Percentiles rank a stretch among this genome's conserved stretches.
These are phyloP conservation scores for Arctium minus DNA, from an alignment of 129 eudicot species.

Conservation along the genomic window DNA sequence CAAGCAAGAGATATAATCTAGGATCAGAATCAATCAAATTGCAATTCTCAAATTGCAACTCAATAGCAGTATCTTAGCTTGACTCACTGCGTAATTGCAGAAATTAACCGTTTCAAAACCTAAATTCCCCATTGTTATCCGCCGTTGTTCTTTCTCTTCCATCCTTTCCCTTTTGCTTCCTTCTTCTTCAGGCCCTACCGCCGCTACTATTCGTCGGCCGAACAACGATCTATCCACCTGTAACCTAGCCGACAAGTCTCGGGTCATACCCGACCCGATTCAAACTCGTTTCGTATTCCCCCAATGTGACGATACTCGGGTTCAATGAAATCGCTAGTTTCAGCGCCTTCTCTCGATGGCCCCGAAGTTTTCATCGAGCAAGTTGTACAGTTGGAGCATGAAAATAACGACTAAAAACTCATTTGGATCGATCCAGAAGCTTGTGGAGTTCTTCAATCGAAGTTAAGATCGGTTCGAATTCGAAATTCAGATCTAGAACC, in stretches of 20 bases:
- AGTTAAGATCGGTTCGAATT: background rate
- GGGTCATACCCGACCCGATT: conserved; percentile 61
- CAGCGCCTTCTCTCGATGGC: conserved; percentile 45
- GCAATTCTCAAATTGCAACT: too few species aligned
- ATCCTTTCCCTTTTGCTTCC: conserved; percentile 61
- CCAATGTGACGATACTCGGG: conserved; percentile 72
- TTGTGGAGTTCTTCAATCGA: conserved; percentile 46
- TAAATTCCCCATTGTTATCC: too few species aligned
- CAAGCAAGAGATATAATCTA: too few species aligned
- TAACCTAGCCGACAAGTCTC: conserved; percentile 64
- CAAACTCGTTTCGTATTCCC: conserved; percentile 77
- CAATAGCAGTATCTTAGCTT: too few species aligned
- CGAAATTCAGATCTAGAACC: conserved; percentile 62
- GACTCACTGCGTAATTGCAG: too few species aligned
- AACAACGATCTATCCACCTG: conserved; percentile 59
- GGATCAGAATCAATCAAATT: too few species aligned
- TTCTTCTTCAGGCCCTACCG: conserved; percentile 50
- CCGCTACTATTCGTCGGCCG: conserved; percentile 67
- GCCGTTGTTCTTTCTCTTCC: conserved; percentile 57
- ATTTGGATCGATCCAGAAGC: conserved; percentile 63
- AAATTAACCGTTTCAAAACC: too few species aligned
- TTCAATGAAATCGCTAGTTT: conserved; percentile 64
- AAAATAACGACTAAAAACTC: conserved; percentile 78
- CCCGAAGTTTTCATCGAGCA: conserved; percentile 44
- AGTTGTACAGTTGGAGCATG: conserved; percentile 79